phyloP scores from a whole-genome alignment of 2,329 filamentous ascomycete species.

The Fusarium pseudograminearum region DNA sequence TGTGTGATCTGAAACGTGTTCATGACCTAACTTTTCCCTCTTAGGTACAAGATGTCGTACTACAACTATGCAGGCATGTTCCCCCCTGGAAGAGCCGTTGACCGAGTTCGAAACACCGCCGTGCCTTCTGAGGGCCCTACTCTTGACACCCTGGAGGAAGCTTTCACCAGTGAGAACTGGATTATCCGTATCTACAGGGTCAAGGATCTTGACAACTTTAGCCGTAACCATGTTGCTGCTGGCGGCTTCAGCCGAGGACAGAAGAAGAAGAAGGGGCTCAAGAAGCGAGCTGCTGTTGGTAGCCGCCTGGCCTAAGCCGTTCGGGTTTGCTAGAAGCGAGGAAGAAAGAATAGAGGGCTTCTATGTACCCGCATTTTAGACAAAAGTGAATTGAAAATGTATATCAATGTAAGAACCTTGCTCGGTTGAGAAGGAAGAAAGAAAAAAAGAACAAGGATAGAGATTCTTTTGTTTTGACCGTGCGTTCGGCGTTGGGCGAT shows the following conservation, averaged over 20 bases:
- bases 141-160: slow-evolving; percentile 92
- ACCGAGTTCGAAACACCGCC: slow-evolving; percentile 85
- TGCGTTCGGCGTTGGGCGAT: background rate
- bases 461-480: slow-evolving; percentile 19
- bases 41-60: slow-evolving; percentile 99
- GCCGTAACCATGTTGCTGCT: slow-evolving; percentile 81
- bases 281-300: slow-evolving; percentile 78
- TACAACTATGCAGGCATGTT: slow-evolving; percentile 96
- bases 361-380: slow-evolving; percentile 47
- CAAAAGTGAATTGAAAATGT: slow-evolving; percentile 54
- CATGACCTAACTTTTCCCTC: slow-evolving; percentile 26
- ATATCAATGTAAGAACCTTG: slow-evolving; percentile 54
- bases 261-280: slow-evolving; percentile 83
- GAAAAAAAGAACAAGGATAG: background rate
- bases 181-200: slow-evolving; percentile 99
- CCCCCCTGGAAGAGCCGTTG: slow-evolving; percentile 87
- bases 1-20: background rate
- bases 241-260: slow-evolving; percentile 80
- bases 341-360: slow-evolving; percentile 39
- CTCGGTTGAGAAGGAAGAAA: slow-evolving; percentile 14
- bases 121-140: slow-evolving; percentile 87
- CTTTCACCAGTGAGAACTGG: slow-evolving; percentile 99
- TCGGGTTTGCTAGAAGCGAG: slow-evolving; percentile 21
- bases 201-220: slow-evolving; percentile 97
- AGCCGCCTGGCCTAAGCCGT: slow-evolving; percentile 75